Conservation (phyloP, 169 alveolate species). For the Eimeria acervulina region DNA sequence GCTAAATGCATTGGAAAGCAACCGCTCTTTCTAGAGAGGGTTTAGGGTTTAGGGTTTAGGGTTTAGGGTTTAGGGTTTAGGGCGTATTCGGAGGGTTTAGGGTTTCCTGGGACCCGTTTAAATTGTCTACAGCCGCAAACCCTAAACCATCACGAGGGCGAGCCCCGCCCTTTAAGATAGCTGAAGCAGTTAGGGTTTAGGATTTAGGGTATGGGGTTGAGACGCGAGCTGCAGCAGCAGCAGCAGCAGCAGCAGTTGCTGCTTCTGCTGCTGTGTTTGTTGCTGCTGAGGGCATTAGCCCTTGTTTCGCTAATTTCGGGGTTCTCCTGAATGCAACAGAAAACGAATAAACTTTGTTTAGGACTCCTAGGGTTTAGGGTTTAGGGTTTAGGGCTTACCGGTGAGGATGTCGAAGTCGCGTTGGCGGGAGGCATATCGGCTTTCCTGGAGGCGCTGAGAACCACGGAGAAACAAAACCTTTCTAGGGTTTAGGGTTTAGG, state of each 20-base stretch:
- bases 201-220: not conserved
- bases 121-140: not conserved
- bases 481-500: not conserved
- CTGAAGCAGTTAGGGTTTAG: not conserved
- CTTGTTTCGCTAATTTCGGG: not conserved
- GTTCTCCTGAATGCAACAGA: too few relatives aligned
- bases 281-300: not conserved
- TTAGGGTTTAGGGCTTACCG: slow-evolving; percentile 48
- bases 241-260: not conserved
- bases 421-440: not conserved
- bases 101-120: too few relatives aligned
- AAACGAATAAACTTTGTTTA: too few relatives aligned
- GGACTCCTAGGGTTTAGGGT: slow-evolving; percentile 28
- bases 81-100: not conserved
- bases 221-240: not conserved
- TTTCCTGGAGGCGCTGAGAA: not conserved
- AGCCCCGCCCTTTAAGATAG: too few relatives aligned
- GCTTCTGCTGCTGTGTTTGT: not conserved
- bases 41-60: slow-evolving; percentile 42
- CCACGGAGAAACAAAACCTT: not conserved
- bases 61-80: not conserved
- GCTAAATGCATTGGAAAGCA: too few relatives aligned
- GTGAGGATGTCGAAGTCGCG: slow-evolving; percentile 41
- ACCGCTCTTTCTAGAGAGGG: not conserved
- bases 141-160: not conserved